phyloP scores from a whole-genome alignment of 768 basidiomycete species.

The Mycena capillaripes region DNA sequence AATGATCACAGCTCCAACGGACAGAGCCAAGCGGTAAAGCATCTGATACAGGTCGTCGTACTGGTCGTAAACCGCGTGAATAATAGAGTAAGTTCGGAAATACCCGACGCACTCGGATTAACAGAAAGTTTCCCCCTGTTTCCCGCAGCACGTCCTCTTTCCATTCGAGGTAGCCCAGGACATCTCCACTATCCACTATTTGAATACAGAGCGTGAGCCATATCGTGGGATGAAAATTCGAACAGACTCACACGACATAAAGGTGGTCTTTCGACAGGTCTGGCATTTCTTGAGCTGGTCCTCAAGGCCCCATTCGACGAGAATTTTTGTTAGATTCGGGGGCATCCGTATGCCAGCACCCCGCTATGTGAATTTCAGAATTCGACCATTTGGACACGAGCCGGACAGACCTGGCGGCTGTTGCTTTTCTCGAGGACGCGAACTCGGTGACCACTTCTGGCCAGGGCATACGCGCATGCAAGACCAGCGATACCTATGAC shows the following conservation, averaged over 20 bases:
- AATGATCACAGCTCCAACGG: not conserved
- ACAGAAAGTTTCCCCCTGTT: not conserved
- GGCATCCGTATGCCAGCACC: not conserved
- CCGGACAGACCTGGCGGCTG: not conserved
- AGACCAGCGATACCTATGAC: not conserved
- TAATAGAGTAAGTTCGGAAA: not conserved
- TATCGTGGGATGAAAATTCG: not conserved
- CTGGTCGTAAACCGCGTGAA: not conserved
- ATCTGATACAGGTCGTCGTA: not conserved
- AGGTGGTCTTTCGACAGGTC: not conserved
- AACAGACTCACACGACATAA: not conserved
- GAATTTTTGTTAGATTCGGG: slow-evolving; percentile 3
- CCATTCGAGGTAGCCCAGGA: not conserved
- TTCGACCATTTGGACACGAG: not conserved
- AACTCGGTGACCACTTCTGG: not conserved
- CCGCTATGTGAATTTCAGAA: not conserved
- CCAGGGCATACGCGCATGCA: slow-evolving; percentile 1
- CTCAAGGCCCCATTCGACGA: slow-evolving; percentile 1
- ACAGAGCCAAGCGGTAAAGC: not conserved
- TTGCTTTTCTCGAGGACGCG: not conserved
- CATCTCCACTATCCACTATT: not conserved
- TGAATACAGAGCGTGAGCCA: not conserved
- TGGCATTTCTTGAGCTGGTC: not conserved
- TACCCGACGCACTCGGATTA: not conserved
- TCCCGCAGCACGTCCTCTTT: slow-evolving; percentile 1